A percentile compares a stretch with the other conserved stretches of the same genome.
Conservation (phyloP, 208 protist species). For the Vickermania ingenoplastis region DNA sequence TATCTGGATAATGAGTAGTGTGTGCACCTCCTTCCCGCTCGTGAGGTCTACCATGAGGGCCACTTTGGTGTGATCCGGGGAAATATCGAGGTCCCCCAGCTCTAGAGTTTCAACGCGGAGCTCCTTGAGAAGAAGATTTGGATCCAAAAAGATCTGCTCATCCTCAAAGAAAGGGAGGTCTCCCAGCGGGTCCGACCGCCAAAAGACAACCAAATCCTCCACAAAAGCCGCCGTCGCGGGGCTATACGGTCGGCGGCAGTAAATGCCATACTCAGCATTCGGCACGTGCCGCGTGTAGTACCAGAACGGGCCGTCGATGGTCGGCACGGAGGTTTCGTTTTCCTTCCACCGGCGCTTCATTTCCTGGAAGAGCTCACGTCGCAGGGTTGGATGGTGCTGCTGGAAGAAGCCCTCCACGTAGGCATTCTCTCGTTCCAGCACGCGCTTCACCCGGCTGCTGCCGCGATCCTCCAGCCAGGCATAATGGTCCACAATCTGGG, state of each 20-base stretch:
- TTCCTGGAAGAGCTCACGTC: constrained; percentile 29
- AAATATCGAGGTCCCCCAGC: constrained; percentile 54
- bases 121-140: constrained; percentile 49
- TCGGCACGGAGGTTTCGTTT: constrained; percentile 44
- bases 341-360: constrained; percentile 36
- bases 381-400: constrained; percentile 4
- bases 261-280: constrained; percentile 42
- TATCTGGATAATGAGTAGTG: constrained; percentile 41
- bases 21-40: constrained; percentile 52
- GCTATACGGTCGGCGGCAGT: constrained; percentile 40
- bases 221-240: constrained; percentile 26
- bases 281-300: constrained; percentile 53
- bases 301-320: constrained; percentile 43
- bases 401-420: constrained; percentile 28
- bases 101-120: constrained; percentile 36
- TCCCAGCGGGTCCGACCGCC: constrained; percentile 15
- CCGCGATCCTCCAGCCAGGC: constrained; percentile 38
- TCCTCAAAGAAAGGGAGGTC: constrained; percentile 42
- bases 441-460: constrained; percentile 20
- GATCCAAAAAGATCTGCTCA: constrained; percentile 56
- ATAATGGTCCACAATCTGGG: constrained; percentile 34
- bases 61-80: constrained; percentile 28
- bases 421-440: constrained; percentile 39
- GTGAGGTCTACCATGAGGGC: constrained; percentile 54
- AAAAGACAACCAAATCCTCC: constrained; percentile 26